These are phyloP conservation scores for Phanerochaete sordida DNA, from an alignment of 768 basidiomycete genomes.

Conservation along the genomic window DNA sequence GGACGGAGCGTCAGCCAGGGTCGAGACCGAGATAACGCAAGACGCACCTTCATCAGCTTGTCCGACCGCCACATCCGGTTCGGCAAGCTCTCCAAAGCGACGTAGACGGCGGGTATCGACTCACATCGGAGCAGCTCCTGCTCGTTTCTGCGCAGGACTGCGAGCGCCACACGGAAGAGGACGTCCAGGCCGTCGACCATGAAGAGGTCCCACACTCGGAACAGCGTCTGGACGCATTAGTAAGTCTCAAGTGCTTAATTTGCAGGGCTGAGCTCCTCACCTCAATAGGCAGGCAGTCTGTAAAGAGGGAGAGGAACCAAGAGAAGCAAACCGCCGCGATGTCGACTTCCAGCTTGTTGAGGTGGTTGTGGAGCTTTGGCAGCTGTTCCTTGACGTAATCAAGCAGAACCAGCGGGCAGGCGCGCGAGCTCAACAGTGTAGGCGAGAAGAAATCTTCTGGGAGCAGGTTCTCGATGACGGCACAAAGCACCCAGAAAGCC, in stretches of 20 bases:
- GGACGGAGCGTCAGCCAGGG: background rate
- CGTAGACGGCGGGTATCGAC: conserved; percentile 86
- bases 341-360: conserved; percentile 81
- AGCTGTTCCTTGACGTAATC: conserved; percentile 80
- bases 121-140: conserved; percentile 79
- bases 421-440: conserved; percentile 85
- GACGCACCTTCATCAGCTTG: conserved; percentile 77
- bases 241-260: background rate
- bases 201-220: conserved; percentile 95
- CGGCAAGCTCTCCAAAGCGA: conserved; percentile 84
- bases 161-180: conserved; percentile 85
- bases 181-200: conserved; percentile 91
- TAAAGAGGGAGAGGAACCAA: conserved; percentile 96
- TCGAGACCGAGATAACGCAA: background rate
- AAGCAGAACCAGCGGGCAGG: conserved; percentile 86
- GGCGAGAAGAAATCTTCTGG: conserved; percentile 95
- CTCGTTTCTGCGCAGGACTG: conserved; percentile 81
- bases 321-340: conserved; percentile 95
- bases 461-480: conserved; percentile 84
- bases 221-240: conserved; percentile 62
- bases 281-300: conserved; percentile 94
- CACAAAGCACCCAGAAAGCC: conserved; percentile 92
- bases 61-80: conserved; percentile 94
- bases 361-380: conserved; percentile 73
- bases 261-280: conserved; percentile 37